Base-by-base conservation (phyloP, 768 basidiomycete genomes). In the Favolaschia claudopus region DNA sequence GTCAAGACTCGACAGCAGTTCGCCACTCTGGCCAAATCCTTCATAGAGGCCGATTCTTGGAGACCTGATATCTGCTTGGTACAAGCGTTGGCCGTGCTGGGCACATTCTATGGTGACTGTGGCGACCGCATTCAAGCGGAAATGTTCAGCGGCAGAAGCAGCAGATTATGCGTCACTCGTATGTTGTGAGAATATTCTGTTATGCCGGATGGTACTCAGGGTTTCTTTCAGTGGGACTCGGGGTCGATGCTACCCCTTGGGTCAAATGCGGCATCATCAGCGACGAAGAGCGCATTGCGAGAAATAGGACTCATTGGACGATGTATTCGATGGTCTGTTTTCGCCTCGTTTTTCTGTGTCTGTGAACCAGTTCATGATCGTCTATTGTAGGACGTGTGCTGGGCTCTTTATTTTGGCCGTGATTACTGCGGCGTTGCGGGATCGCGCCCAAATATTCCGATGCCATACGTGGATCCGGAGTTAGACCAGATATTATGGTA, bases 391-490 rank as follows among this genome's bases (percentile, higher is more conserved):
- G 79, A 81, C 49, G 71, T 77, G 15, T 78, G 74, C 49, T 81
- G 79, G 80, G 77, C 77, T 6, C 69, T 79, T 1, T 79, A 78
- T 43, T 76, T 81, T 45, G 80, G 80, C 8, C 73, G 80, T 13
- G 76, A 78, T 32, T 78, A 71, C 56, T 72, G 67, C 39, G 67
- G 76, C 8, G 60, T 71, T n/a, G n/a, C n/a, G n/a, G n/a, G n/a
- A n/a, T n/a, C 67, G 7, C 45, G 55, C 47, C 61, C 56, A 19
- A 60, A 64, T 22, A 51, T 49, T 19, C 73, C 74, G 1, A 62
- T 77, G 10, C 77, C 77, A 4, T 76, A 70, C 60, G 72, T 77
- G 31, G 69, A 73, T 15, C 62, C 68, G 2, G 70, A 72, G 25
- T 65, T 72, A 42, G 78, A 79, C 58, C 67, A 69, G 47, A 58